These are phyloP conservation scores for Hyaloscypha finlandica DNA, from an alignment of 495 filamentous ascomycete species.

Conservation along the genomic window DNA sequence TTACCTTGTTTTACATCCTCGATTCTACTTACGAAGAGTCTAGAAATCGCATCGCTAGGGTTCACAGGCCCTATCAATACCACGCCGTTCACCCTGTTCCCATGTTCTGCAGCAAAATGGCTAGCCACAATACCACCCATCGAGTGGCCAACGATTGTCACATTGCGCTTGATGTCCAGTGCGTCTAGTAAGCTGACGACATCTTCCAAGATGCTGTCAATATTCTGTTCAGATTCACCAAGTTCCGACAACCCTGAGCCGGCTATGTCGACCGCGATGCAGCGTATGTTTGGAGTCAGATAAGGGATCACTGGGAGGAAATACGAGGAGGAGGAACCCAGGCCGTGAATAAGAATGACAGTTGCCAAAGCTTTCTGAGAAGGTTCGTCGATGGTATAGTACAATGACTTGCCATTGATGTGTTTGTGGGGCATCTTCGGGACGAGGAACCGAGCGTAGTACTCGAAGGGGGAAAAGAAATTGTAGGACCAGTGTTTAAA, in stretches of 20 bases:
- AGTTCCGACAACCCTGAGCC: neutral
- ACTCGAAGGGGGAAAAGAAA: too few relatives aligned
- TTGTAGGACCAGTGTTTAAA: too few relatives aligned
- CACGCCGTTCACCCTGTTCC: neutral
- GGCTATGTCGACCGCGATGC: neutral
- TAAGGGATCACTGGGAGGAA: neutral
- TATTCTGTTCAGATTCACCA: neutral
- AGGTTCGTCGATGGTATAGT: neutral
- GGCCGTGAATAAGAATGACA: neutral
- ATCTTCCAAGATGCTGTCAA: neutral
- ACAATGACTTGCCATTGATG: neutral
- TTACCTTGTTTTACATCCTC: neutral
- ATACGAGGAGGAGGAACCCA: neutral
- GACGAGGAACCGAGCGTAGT: too few relatives aligned
- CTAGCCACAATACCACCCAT: neutral
- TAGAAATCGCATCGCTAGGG: neutral
- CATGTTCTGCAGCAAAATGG: neutral
- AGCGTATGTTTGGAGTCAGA: neutral
- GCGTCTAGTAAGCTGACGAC: neutral
- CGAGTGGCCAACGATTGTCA: neutral
- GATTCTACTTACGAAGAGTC: neutral
- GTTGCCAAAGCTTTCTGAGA: neutral
- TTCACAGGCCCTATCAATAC: neutral
- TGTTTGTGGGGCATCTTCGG: neutral
- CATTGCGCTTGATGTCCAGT: neutral